phyloP scores from a whole-genome alignment of 2,329 filamentous ascomycete species.

The Helotiales sp. region DNA sequence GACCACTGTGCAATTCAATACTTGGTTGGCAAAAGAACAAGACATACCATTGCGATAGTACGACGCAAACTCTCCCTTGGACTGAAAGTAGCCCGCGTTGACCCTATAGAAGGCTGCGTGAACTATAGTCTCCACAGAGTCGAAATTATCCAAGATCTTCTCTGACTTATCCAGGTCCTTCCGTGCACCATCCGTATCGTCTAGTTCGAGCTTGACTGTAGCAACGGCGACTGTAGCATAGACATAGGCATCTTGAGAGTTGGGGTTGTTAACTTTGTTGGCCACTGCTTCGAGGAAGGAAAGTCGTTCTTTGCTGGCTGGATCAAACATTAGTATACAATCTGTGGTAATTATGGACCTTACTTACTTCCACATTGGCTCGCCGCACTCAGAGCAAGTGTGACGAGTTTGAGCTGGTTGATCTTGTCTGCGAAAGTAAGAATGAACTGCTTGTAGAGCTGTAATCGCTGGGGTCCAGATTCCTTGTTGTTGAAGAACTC shows the following conservation, averaged over 20 bases:
- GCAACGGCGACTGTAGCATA: slow-evolving; percentile 91
- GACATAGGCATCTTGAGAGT: slow-evolving; percentile 93
- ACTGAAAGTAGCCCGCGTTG: slow-evolving; percentile 90
- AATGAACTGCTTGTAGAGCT: slow-evolving; percentile 93
- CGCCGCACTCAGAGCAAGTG: slow-evolving; percentile 83
- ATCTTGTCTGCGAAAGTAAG: slow-evolving; percentile 97
- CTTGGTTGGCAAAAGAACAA: not conserved
- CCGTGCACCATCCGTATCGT: slow-evolving; percentile 78
- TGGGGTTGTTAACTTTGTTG: slow-evolving; percentile 85
- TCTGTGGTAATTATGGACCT: not conserved
- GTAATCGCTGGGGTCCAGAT: slow-evolving; percentile 81
- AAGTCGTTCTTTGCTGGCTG: slow-evolving; percentile 85
- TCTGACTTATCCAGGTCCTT: slow-evolving; percentile 87
- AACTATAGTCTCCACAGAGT: slow-evolving; percentile 92
- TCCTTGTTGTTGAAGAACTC: slow-evolving; percentile 82
- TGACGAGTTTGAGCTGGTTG: slow-evolving; percentile 96
- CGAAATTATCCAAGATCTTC: slow-evolving; percentile 84
- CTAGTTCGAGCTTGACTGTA: slow-evolving; percentile 78
- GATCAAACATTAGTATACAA: slow-evolving; percentile 13
- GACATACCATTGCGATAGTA: slow-evolving; percentile 78
- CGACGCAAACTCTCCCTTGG: slow-evolving; percentile 87
- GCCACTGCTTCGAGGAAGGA: slow-evolving; percentile 81
- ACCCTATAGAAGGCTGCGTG: slow-evolving; percentile 96
- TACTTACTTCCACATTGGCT: slow-evolving; percentile 74
- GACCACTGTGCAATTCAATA: too few relatives aligned